phyloP scores from a whole-genome alignment of 257 asterid species.

The Gardenia jasminoides region DNA sequence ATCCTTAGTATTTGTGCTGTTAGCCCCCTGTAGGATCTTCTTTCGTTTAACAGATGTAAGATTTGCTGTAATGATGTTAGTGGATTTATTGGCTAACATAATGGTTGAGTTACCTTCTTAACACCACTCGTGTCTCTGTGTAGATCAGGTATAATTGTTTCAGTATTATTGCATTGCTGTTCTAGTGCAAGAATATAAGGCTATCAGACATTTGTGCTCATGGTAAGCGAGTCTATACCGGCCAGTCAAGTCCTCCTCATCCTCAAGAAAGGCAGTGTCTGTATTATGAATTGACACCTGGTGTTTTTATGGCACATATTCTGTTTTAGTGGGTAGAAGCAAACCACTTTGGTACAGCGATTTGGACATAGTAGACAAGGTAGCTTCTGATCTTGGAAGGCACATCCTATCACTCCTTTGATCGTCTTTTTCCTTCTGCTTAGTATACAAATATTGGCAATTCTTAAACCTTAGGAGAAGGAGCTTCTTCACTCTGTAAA shows the following conservation, averaged over 20 bases:
- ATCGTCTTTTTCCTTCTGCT: background rate
- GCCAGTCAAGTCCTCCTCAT: background rate
- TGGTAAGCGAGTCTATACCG: background rate
- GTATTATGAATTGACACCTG: background rate
- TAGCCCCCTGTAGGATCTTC: background rate
- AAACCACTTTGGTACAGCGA: background rate
- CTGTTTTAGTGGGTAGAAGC: background rate
- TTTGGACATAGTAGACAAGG: background rate
- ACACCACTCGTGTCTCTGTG: background rate
- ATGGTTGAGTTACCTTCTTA: background rate
- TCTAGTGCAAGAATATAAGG: background rate
- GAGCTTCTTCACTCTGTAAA: background rate
- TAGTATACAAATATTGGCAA: background rate
- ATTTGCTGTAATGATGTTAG: background rate
- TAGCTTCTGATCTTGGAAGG: background rate
- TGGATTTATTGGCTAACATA: background rate
- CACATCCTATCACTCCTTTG: background rate
- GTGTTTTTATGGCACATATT: background rate
- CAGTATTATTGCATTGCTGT: background rate
- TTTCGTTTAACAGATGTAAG: background rate
- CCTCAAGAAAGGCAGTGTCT: background rate
- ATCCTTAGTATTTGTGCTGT: background rate
- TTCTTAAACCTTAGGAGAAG: background rate
- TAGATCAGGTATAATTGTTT: background rate
- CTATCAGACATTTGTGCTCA: background rate